Evolutionary conservation across 169 alveolate genomes (phyloP).

Genomic region (Cryptosporidium ubiquitum): DNA sequence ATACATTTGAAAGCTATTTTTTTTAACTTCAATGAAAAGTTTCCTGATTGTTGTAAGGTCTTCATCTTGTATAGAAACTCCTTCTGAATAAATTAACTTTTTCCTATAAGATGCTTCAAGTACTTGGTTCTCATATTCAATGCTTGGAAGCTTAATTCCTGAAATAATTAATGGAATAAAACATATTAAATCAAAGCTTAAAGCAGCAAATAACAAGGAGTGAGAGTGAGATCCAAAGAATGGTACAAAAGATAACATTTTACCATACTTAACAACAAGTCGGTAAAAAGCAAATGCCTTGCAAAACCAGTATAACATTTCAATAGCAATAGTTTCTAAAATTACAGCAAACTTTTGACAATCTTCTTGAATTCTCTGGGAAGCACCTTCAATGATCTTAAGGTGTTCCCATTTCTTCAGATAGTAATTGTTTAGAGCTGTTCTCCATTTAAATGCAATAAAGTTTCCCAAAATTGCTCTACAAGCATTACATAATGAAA

Average conservation of each 20-base stretch:
- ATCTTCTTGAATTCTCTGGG: slow-evolving; percentile 72
- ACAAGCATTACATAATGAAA: slow-evolving; percentile 20
- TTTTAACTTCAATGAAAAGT: slow-evolving; percentile 36
- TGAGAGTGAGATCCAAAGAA: slow-evolving; percentile 67
- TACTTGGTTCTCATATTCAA: slow-evolving; percentile 69
- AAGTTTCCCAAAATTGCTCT: slow-evolving; percentile 33
- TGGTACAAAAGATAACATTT: slow-evolving; percentile 41
- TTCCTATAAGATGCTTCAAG: slow-evolving; percentile 72
- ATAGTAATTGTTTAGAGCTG: slow-evolving; percentile 50
- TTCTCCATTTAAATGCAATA: slow-evolving; percentile 73
- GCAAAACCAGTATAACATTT: slow-evolving; percentile 23
- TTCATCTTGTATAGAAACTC: neutral
- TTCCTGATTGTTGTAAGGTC: slow-evolving; percentile 38
- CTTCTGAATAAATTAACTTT: slow-evolving; percentile 28
- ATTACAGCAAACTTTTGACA: slow-evolving; percentile 45
- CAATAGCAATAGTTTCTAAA: slow-evolving; percentile 49
- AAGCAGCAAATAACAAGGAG: slow-evolving; percentile 50
- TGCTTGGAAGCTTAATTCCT: slow-evolving; percentile 49
- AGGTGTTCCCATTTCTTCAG: slow-evolving; percentile 26
- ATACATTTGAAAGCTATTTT: slow-evolving; percentile 46
- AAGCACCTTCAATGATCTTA: slow-evolving; percentile 65
- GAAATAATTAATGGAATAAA: slow-evolving; percentile 51
- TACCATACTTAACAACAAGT: slow-evolving; percentile 40
- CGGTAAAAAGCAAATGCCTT: slow-evolving; percentile 50
- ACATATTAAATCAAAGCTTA: slow-evolving; percentile 35